These are phyloP conservation scores for Phaffomyces thermotolerans DNA, from an alignment of 805 yeast genomes.

Conservation along the genomic window DNA sequence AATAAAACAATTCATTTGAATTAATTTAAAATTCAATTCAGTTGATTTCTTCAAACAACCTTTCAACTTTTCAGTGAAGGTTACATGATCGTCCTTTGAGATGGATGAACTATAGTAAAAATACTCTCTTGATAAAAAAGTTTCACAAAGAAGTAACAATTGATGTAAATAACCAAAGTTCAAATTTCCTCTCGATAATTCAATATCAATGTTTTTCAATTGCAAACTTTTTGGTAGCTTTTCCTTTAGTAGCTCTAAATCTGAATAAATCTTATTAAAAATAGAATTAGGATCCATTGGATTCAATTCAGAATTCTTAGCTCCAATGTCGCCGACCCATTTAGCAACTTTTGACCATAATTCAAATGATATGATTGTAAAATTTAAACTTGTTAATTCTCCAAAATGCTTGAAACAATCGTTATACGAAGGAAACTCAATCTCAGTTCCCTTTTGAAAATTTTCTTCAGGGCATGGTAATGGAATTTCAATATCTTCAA, in stretches of 20 bases:
- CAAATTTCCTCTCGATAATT: slow-evolving; percentile 25
- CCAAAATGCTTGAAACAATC: slow-evolving; percentile 11
- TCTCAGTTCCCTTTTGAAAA: slow-evolving; percentile 24
- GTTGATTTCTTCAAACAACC: slow-evolving; percentile 22
- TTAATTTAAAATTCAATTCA: slow-evolving; percentile 19
- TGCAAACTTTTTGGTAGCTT: slow-evolving; percentile 24
- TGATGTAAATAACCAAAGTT: slow-evolving; percentile 32
- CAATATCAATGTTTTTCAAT: slow-evolving; percentile 25
- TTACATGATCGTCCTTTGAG: slow-evolving; percentile 27
- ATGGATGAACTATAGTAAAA: slow-evolving; percentile 27
- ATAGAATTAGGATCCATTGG: slow-evolving; percentile 28
- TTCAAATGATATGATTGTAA: slow-evolving; percentile 28
- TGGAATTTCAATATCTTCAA: slow-evolving; percentile 27
- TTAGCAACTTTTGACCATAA: slow-evolving; percentile 32
- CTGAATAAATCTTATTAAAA: slow-evolving; percentile 22
- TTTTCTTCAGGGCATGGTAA: slow-evolving; percentile 30
- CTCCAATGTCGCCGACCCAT: slow-evolving; percentile 33
- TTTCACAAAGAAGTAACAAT: slow-evolving; percentile 26
- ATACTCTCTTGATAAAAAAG: slow-evolving; percentile 31
- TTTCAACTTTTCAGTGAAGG: slow-evolving; percentile 20
- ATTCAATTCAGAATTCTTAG: slow-evolving; percentile 21
- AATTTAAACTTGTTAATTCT: slow-evolving; percentile 23
- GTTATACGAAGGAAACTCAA: slow-evolving; percentile 8
- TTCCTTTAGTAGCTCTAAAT: slow-evolving; percentile 20
- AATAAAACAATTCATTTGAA: slow-evolving; percentile 24